A percentile compares a stretch with the other conserved stretches of the same genome.
Conservation (phyloP, 139 green algal genomes). For the Volvox reticuliferus region DNA sequence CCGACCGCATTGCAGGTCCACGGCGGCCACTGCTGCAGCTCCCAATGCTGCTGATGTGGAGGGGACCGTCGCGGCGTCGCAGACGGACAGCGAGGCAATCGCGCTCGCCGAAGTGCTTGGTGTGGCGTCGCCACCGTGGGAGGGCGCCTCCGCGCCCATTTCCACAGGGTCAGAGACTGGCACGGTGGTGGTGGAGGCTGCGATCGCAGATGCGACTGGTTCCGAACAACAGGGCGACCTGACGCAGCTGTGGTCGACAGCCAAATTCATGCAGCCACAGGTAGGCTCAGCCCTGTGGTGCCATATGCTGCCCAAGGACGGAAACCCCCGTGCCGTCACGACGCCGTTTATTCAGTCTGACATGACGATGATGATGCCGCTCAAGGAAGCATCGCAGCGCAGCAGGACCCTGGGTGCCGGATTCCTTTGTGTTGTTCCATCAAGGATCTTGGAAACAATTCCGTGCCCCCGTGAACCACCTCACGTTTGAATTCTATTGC, state of each 20-base stretch:
- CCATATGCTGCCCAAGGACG: too few species aligned
- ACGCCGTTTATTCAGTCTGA: too few species aligned
- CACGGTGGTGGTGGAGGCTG: not conserved
- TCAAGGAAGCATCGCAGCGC: too few species aligned
- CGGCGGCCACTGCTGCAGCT: not conserved
- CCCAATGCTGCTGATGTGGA: too few species aligned
- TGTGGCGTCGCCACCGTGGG: not conserved
- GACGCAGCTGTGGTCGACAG: conserved; percentile 1
- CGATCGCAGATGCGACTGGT: not conserved
- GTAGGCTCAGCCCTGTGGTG: not conserved
- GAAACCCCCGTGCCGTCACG: too few species aligned
- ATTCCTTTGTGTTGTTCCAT: too few species aligned
- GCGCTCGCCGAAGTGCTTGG: not conserved
- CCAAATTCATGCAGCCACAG: not conserved
- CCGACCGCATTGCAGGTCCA: not conserved
- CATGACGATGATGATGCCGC: too few species aligned
- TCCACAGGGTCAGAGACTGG: not conserved
- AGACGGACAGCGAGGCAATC: not conserved
- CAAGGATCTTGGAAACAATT: too few species aligned
- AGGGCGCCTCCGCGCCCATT: too few species aligned
- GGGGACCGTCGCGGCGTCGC: too few species aligned
- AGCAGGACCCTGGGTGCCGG: too few species aligned
- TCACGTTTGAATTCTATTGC: not conserved
- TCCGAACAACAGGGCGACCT: not conserved
- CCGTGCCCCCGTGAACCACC: too few species aligned